A percentile compares a stretch with the other conserved stretches of the same genome.
These are phyloP conservation scores for Schoenoplectus tabernaemontani DNA, from an alignment of 202 grass and related monocot species.

Conservation along the genomic window DNA sequence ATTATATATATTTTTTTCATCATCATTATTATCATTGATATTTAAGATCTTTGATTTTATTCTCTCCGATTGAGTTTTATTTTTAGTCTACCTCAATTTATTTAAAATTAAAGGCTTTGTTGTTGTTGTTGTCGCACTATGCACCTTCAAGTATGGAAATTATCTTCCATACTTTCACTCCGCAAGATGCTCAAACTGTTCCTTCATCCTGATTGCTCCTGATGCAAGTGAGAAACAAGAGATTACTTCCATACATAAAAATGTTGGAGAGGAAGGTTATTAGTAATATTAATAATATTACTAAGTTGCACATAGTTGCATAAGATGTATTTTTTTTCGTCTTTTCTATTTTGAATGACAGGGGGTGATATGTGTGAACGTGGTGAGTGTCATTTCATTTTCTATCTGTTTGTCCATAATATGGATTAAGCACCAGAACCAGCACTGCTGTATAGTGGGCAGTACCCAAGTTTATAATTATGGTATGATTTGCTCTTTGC, in stretches of 20 bases:
- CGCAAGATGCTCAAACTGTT: not conserved
- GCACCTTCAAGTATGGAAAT: not conserved
- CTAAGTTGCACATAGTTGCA: not conserved
- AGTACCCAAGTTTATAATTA: not conserved
- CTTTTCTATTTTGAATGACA: not conserved
- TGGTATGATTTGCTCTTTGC: not conserved
- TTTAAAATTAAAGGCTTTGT: no score
- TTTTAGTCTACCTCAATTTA: no score
- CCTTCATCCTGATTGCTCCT: not conserved
- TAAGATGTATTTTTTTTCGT: not conserved
- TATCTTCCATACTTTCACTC: not conserved
- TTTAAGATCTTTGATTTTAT: no score
- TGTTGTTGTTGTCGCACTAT: no score
- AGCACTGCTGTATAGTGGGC: not conserved
- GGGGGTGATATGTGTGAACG: not conserved
- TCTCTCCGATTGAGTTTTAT: no score
- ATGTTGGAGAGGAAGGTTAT: not conserved
- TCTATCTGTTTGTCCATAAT: not conserved
- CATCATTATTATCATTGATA: no score
- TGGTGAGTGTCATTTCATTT: not conserved
- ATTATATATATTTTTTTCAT: no score
- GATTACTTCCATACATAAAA: not conserved
- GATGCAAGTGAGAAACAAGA: not conserved
- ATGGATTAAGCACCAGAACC: not conserved
- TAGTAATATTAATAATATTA: not conserved